Percentiles rank a stretch among this genome's conserved stretches.
These are phyloP conservation scores for Rhynchospora tenuis DNA, from an alignment of 176 grass and related monocot species.

Conservation along the genomic window DNA sequence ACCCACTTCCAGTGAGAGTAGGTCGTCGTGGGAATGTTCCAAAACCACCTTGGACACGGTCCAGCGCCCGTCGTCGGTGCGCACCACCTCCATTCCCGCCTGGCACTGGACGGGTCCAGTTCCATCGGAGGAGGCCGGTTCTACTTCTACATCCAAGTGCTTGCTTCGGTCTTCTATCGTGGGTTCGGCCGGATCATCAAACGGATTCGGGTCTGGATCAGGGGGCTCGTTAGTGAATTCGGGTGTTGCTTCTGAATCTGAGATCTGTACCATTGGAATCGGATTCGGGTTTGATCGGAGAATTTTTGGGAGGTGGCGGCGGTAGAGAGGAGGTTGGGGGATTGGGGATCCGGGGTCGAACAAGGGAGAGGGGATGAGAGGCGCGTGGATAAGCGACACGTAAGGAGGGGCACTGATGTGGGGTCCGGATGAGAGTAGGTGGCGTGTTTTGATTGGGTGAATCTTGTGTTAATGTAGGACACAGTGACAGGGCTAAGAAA, in stretches of 20 bases:
- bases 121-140: background rate
- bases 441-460: background rate
- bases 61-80: constrained; percentile 33
- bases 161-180: constrained; percentile 18
- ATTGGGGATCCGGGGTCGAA: constrained; percentile 22
- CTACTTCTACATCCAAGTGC: background rate
- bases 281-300: background rate
- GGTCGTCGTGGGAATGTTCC: constrained; percentile 29
- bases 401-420: background rate
- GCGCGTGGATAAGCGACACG: constrained; percentile 26
- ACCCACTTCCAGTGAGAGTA: constrained; percentile 23
- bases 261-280: background rate
- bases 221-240: constrained; percentile 7
- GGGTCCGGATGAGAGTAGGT: background rate
- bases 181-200: background rate
- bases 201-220: background rate
- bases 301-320: background rate
- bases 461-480: constrained; percentile 2
- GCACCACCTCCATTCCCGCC: constrained; percentile 33
- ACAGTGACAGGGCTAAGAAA: background rate
- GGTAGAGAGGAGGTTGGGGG: background rate
- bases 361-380: constrained; percentile 19
- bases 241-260: background rate
- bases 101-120: background rate
- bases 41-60: constrained; percentile 26